Conservation (phyloP, 441 rosid species). For the Biscutella laevigata region DNA sequence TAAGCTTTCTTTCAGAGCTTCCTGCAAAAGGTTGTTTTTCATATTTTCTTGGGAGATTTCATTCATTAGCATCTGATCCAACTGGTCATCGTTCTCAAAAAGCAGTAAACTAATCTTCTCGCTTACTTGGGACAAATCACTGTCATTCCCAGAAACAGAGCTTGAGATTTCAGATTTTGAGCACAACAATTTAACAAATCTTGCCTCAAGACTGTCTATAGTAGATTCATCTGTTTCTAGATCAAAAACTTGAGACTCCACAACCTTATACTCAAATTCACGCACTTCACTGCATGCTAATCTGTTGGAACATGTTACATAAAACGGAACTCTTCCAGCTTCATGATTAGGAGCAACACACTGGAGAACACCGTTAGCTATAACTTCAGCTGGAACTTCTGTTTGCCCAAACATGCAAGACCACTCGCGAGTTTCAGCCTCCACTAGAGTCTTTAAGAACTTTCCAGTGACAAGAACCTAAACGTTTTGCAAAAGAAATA, state of each 20-base stretch:
- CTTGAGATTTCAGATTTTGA: constrained; percentile 25
- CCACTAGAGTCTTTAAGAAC: constrained; percentile 56
- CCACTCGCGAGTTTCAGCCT: constrained; percentile 46
- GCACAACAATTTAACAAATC: constrained; percentile 57
- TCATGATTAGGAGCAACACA: constrained; percentile 61
- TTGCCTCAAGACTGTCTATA: constrained; percentile 41
- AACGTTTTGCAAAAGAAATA: constrained; percentile 3
- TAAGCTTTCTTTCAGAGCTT: constrained; percentile 65
- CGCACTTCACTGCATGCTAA: constrained; percentile 95
- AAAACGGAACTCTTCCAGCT: constrained; percentile 82
- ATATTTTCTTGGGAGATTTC: constrained; percentile 34
- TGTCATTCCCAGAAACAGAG: constrained; percentile 15
- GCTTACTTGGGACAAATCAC: constrained; percentile 44
- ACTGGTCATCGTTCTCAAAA: constrained; percentile 44
- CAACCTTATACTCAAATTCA: constrained; percentile 64
- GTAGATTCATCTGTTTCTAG: constrained; percentile 15
- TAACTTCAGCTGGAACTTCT: constrained; percentile 79
- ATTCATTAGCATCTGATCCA: constrained; percentile 49
- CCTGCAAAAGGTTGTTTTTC: constrained; percentile 51
- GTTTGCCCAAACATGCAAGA: constrained; percentile 96
- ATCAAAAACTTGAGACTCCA: constrained; percentile 28
- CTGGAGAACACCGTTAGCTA: constrained; percentile 71
- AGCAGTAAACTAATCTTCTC: constrained; percentile 51
- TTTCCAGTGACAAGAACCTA: constrained; percentile 70
- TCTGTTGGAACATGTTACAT: constrained; percentile 84